Evolutionary conservation across 73 alveolate genomes (phyloP), one percentile per base, ranked within the genome.

Genomic region (Tetrahymena malaccensis): DNA sequence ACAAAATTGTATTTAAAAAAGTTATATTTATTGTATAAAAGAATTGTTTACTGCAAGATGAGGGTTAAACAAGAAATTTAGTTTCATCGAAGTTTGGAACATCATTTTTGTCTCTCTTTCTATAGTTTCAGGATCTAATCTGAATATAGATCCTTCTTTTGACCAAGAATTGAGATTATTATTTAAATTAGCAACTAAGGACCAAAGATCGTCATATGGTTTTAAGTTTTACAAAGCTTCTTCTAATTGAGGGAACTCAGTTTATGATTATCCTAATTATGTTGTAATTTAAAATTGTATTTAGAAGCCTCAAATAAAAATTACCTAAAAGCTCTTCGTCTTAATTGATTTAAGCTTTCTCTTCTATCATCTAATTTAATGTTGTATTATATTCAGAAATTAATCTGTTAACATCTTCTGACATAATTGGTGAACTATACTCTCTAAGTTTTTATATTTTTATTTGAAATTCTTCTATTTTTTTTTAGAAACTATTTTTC

Each of bases 161-260:
- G 85, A 94, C 99, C 99, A 97, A n/a, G 93, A 25, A 13, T 85
- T 94, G 33, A 55, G 70, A 44, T 93, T 97, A 50, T 55, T 85
- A 43, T 84, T 94, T 94, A 84, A 94, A 40, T 97, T 97, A 34
- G 96, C 96, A 40, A 95, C 96, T 50, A 97, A 95, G 22, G 93
- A 96, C 99, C 99, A 98, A 35, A 98, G 96, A 37, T 98, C 98
- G 85, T 97, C 99, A 95, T 96, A 98, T 0, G 99, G 99, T 93
- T 97, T 96, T 37, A 98, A 94, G 35, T 94, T 97, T 34, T 43
- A 85, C 85, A 97, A 96, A 94, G 97, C 97, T 70, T 98, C 98
- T 35, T 98, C 98, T 55, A 98, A 96, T 27, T 96, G 94, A 9
- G 97, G 97, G 96, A 98, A 98, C 84, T 97, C 99, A 56, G 98